Evolutionary conservation across 306 rosid genomes (phyloP).

Genomic region (Purshia tridentata): DNA sequence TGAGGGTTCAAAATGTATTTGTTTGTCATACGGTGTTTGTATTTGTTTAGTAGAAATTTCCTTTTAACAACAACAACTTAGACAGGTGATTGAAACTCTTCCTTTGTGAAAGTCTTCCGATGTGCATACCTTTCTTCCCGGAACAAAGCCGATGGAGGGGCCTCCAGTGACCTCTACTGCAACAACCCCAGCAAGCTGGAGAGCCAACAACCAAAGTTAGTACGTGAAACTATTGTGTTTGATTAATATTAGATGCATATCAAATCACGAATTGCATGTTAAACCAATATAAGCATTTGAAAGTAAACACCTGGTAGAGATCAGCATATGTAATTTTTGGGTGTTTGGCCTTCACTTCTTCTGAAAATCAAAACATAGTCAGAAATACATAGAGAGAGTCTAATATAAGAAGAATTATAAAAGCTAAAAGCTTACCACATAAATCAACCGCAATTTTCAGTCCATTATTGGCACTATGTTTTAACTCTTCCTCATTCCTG

Average conservation of each 20-base stretch:
- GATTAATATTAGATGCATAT: neutral
- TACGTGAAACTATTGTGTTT: neutral
- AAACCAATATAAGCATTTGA: neutral
- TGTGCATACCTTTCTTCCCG: conserved; percentile 76
- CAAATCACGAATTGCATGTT: neutral
- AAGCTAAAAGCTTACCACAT: conserved; percentile 49
- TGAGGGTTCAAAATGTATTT: no score
- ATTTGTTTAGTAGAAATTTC: no score
- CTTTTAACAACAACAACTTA: neutral
- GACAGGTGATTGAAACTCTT: neutral
- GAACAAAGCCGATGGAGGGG: conserved; percentile 67
- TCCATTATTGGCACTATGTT: conserved; percentile 61
- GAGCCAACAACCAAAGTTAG: conserved; percentile 8
- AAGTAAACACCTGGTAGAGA: conserved; percentile 65
- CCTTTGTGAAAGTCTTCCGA: neutral
- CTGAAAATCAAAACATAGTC: conserved; percentile 36
- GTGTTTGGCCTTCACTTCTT: conserved; percentile 67
- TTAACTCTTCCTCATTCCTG: conserved; percentile 48
- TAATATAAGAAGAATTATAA: neutral
- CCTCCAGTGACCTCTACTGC: conserved; percentile 93
- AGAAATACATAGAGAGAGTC: neutral
- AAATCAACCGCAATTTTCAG: conserved; percentile 57
- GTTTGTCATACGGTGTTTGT: no score
- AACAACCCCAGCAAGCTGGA: conserved; percentile 89
- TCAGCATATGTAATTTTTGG: conserved; percentile 73